These are phyloP conservation scores for Coemansia asiatica DNA, from an alignment of 192 early-diverging fungal species.

Conservation along the genomic window DNA sequence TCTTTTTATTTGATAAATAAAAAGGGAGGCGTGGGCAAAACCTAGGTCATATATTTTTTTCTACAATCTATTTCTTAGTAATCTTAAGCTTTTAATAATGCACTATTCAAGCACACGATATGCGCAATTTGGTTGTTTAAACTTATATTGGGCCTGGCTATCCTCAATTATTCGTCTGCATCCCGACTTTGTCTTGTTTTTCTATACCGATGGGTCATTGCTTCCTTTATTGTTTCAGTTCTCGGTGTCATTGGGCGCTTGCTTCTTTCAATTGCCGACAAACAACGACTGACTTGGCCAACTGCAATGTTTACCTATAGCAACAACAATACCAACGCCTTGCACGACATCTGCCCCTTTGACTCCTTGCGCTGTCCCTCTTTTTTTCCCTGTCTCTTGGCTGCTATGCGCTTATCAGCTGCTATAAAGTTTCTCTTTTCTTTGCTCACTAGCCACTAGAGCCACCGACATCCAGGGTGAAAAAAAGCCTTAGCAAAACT, in stretches of 20 bases:
- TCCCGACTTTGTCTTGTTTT: constrained; percentile 5
- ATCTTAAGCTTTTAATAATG: neutral
- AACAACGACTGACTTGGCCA: constrained; percentile 2
- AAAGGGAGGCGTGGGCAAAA: neutral
- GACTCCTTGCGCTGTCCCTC: constrained; percentile 8
- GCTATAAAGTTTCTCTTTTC: neutral
- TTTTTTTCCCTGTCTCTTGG: constrained; percentile 6
- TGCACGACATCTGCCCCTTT: constrained; percentile 7
- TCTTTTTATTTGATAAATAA: too few relatives aligned
- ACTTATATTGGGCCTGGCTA: neutral
- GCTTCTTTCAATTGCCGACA: constrained; percentile 10
- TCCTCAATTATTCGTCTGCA: constrained; percentile 10
- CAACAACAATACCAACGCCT: constrained; percentile 11
- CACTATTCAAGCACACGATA: constrained; percentile 13
- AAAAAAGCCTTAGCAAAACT: neutral
- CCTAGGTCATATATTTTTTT: neutral
- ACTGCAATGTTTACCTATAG: constrained; percentile 4
- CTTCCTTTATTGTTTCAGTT: constrained; percentile 22
- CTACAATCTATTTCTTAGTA: neutral
- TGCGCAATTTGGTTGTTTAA: constrained; percentile 6
- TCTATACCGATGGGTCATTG: constrained; percentile 38
- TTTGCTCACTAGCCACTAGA: constrained; percentile 4
- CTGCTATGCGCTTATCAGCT: neutral
- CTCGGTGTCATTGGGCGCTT: constrained; percentile 15
- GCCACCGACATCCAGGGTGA: neutral